Evolutionary conservation across 352 stramenopile species (phyloP), one percentile per base, ranked within the genome.

Genomic region (Phytopythium oedochilum): DNA sequence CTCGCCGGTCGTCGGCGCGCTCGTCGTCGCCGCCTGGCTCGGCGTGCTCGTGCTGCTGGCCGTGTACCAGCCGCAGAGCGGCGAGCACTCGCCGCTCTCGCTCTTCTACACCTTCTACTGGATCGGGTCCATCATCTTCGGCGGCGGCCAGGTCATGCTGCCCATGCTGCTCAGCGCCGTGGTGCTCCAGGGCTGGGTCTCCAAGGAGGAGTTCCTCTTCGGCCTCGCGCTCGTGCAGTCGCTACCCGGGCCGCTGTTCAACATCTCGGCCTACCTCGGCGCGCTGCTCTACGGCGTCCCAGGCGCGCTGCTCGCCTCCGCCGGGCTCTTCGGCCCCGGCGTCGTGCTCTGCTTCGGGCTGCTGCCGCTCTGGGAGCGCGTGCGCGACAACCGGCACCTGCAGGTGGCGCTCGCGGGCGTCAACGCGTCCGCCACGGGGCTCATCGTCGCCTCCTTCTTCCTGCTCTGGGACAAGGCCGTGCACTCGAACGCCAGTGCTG

Each of bases 111-210:
- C 86, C 22, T 94, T 98, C 68, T 98, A 95, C 63, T 91, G 92
- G 62, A 97, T 98, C 59, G 95, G 95, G 34, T 96, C 78, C 26
- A 94, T 98, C 55, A 97, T 98, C 62, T 98, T 98, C 62, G 95
- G 95, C 29, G 93, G 95, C 34, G 95, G 95, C 34, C 87, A 97
- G 66, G 91, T 98, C 53, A 96, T 98, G 61, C 86, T 97, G 0
- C 78, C 86, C 18, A 92, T 96, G 82, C 71, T 96, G n/a, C 65
- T 94, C 28, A 75, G 81, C 61, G 74, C 92, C 55, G 70, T 94
- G 28, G 85, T 95, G 25, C 70, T 80, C 52, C 71, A 71, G 68
- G 91, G 89, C 55, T 98, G 90, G 86, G 70, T 96, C 23, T 90
- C 88, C 18, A 89, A 97, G 55, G 81, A 96, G 26, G 74, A 97